These are phyloP conservation scores for Perilla frutescens DNA, from an alignment of 257 asterid genomes.

Conservation along the genomic window DNA sequence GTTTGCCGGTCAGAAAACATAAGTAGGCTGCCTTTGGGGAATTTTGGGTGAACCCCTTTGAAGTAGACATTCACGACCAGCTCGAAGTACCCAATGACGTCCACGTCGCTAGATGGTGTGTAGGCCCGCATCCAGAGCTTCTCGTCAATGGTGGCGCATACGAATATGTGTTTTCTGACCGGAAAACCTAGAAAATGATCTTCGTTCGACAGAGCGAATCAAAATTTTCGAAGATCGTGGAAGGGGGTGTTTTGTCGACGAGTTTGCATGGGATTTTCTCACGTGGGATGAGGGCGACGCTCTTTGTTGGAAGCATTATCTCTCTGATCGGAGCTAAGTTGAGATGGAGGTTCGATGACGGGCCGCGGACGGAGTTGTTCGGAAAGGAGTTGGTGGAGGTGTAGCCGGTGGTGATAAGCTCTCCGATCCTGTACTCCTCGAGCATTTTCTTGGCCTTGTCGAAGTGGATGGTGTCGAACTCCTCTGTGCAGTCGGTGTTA, in stretches of 20 bases:
- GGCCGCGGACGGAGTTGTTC: slow-evolving; percentile 71
- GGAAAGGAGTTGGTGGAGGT: slow-evolving; percentile 74
- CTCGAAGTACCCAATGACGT: slow-evolving; percentile 73
- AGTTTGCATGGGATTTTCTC: slow-evolving; percentile 78
- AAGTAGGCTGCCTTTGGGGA: slow-evolving; percentile 85
- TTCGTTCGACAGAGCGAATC: slow-evolving; percentile 67
- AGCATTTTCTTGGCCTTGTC: slow-evolving; percentile 75
- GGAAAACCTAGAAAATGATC: slow-evolving; percentile 79
- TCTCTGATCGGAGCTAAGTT: slow-evolving; percentile 57
- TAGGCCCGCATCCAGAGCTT: slow-evolving; percentile 96
- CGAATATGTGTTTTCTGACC: slow-evolving; percentile 80
- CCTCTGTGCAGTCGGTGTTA: slow-evolving; percentile 91
- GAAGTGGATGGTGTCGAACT: slow-evolving; percentile 93
- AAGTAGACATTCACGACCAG: slow-evolving; percentile 77
- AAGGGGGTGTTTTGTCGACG: slow-evolving; percentile 57
- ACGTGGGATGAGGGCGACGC: slow-evolving; percentile 64
- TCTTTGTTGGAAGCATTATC: slow-evolving; percentile 37
- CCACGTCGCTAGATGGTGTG: slow-evolving; percentile 77
- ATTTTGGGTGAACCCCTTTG: slow-evolving; percentile 72
- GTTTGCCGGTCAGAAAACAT: slow-evolving; percentile 82
- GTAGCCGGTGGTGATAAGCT: slow-evolving; percentile 71
- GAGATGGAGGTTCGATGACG: slow-evolving; percentile 41
- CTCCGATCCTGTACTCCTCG: slow-evolving; percentile 82
- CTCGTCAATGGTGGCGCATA: slow-evolving; percentile 65
- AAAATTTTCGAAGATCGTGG: slow-evolving; percentile 70